Base-by-base conservation (phyloP, 2,329 filamentous ascomycete species). In the Pseudopithomyces maydicus region DNA sequence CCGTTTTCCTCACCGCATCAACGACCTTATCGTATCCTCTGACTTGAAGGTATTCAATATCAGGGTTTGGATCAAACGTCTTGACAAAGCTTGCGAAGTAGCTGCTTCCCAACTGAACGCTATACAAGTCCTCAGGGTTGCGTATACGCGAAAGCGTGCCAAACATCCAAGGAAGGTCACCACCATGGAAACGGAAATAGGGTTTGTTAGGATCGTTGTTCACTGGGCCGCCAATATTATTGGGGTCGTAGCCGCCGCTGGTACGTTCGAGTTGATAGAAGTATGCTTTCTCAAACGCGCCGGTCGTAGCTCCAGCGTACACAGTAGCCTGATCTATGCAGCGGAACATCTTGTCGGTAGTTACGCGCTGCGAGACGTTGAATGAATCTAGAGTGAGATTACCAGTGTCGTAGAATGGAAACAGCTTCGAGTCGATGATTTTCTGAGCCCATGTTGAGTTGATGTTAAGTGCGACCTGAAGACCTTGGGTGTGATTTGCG, bases 221-320 rank as follows among this genome's bases (percentile, higher is more conserved):
- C 51, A 55, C 66, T 71, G 80, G 78, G 0, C 81, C 76, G 42
- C 83, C 81, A 2, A 83, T 77, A 19, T 78, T 74, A 46, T 86
- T 85, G 32, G 83, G 85, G 35, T 82, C 81, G 47, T 80, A 80
- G 1, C 79, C 81, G 54, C 79, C 78, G 62, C 83, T 84, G 0
- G 81, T 82, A 43, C 85, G 80, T 57, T 86, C 82, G 63, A 87
- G 83, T 67, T 87, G 82, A 71, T 88, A 88, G 67, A 81, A 86
- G 68, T 83, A 87, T 0, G 84, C 75, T 5, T 76, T 71, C 26
- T 77, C 69, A 64, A 86, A 82, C 0, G 80, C 78, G 2, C 74
- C 71, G 15, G 77, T 79, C 15, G 67, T 71, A 0, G 81, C 73
- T 2, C 80, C 84, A 0, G 82, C 77, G 64, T 81, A 82, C 6